Base-by-base conservation (phyloP, 306 rosid species). In the Albizia julibrissin region DNA sequence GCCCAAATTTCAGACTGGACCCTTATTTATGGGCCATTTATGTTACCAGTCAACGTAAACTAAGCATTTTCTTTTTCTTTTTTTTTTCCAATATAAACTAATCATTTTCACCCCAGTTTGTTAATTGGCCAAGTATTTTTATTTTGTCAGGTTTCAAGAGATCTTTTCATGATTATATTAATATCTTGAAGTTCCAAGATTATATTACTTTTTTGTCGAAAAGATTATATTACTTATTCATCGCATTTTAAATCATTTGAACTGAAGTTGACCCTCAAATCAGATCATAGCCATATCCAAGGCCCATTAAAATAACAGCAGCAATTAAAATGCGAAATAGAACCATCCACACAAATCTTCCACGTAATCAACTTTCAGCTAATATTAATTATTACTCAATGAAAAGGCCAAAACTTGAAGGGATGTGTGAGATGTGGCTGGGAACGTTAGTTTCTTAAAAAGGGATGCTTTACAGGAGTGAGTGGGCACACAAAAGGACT, bases 401-500 rank as follows among this genome's bases (percentile, higher is more conserved):
- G 27, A 42, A 54, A 58, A 40, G 68, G 11, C 19, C 22, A 70
- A 42, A 22, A 54, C 43, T 79, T 13, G 46, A 70, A 79, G 24
- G 16, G 70, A 67, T 26, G 69, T 69, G 22, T 34, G 76, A 1
- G 52, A 29, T 58, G 52, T 24, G 76, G 50, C 26, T 54, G 69
- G 69, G 47, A 42, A 80, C 34, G 42, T 19, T 40, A 47, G 58
- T 80, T 56, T 71, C 77, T 43, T 6, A 5, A 69, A 54, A 79
- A 37, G 69, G 49, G 72, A 69, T 18, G 21, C 44, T 18, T 69
- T 19, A 26, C 26, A 22, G 34, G 34, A 12, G 34, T 10, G 73
- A 6, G 42, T 46, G 29, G 73, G 59, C 40, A 61, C 62, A 44
- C 52, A 72, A 46, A 71, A 61, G 73, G 65, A n/a, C 73, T 77